A percentile compares a stretch with the other conserved stretches of the same genome.
Evolutionary conservation across 2,329 filamentous ascomycete species (phyloP).

Genomic region (Verticillium albo-atrum): DNA sequence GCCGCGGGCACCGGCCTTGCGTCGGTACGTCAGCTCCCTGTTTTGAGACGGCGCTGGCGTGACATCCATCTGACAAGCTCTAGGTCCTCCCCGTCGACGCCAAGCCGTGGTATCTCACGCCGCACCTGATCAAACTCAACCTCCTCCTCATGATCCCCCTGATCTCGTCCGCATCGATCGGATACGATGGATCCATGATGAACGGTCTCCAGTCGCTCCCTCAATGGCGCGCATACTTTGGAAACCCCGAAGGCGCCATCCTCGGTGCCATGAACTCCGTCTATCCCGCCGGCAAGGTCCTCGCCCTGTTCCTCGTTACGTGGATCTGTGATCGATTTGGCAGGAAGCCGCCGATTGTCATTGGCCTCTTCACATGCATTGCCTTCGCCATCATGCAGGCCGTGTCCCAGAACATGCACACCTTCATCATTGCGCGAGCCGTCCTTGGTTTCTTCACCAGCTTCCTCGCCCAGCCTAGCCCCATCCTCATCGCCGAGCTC

Average conservation of each 20-base stretch:
- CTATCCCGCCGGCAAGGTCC: conserved; percentile 32
- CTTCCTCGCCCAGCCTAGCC: conserved; percentile 24
- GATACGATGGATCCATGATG: conserved; percentile 28
- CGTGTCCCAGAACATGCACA: conserved; percentile 16
- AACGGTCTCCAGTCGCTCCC: conserved; percentile 38
- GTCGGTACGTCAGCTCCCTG: background rate
- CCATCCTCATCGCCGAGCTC: conserved; percentile 27
- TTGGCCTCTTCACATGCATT: conserved; percentile 25
- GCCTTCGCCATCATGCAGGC: conserved; percentile 26
- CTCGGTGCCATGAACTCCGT: conserved; percentile 32
- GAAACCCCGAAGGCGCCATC: conserved; percentile 25
- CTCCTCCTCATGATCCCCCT: conserved; percentile 36
- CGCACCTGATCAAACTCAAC: conserved; percentile 39
- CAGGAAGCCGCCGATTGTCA: conserved; percentile 29
- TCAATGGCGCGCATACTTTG: conserved; percentile 36
- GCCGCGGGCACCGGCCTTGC: background rate
- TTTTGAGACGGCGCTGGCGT: too few relatives aligned
- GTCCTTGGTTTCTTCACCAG: conserved; percentile 26
- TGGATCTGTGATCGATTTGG: conserved; percentile 33
- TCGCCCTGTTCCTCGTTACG: conserved; percentile 28
- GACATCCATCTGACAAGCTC: conserved; percentile 8
- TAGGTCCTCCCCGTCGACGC: conserved; percentile 31
- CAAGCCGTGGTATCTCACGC: conserved; percentile 36
- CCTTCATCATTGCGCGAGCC: conserved; percentile 24
- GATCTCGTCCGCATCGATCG: conserved; percentile 7